Percentiles rank a stretch among this genome's conserved stretches.
Evolutionary conservation across 352 stramenopile species (phyloP).

Genomic region (Phytophthora sp.): DNA sequence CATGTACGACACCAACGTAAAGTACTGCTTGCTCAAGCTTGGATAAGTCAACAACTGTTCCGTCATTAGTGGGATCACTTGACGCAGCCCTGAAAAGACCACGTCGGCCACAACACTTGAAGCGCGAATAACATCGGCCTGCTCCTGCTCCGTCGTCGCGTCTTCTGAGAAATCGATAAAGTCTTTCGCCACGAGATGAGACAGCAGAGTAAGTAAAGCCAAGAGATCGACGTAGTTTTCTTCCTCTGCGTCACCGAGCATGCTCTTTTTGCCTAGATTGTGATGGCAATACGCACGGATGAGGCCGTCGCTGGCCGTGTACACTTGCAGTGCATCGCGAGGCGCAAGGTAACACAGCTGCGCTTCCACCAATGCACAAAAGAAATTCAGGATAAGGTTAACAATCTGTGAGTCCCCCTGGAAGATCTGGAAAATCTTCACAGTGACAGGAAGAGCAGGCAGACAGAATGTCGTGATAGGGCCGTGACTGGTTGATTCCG

Average conservation of each 20-base stretch:
- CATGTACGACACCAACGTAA: slow-evolving; percentile 88
- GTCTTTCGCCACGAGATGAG: slow-evolving; percentile 81
- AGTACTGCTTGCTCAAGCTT: slow-evolving; percentile 88
- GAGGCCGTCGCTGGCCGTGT: slow-evolving; percentile 72
- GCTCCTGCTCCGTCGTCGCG: slow-evolving; percentile 62
- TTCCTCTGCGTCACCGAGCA: slow-evolving; percentile 70
- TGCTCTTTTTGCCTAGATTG: slow-evolving; percentile 75
- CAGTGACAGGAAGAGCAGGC: slow-evolving; percentile 71
- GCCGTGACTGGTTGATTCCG: slow-evolving; percentile 63
- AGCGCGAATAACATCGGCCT: slow-evolving; percentile 59
- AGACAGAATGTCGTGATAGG: slow-evolving; percentile 73
- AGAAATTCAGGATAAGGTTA: slow-evolving; percentile 77
- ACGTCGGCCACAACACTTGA: slow-evolving; percentile 84
- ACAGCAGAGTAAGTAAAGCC: slow-evolving; percentile 80
- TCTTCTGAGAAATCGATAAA: slow-evolving; percentile 89
- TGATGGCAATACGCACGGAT: slow-evolving; percentile 71
- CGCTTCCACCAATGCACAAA: slow-evolving; percentile 79
- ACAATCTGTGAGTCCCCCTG: slow-evolving; percentile 77
- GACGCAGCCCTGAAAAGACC: slow-evolving; percentile 86
- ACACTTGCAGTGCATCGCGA: slow-evolving; percentile 74
- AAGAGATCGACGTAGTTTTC: slow-evolving; percentile 79
- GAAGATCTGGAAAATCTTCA: slow-evolving; percentile 81
- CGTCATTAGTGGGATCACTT: slow-evolving; percentile 91
- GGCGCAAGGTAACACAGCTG: slow-evolving; percentile 81
- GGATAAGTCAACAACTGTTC: slow-evolving; percentile 88